phyloP scores from a whole-genome alignment of 257 asterid species.

The Scutellaria barbata region DNA sequence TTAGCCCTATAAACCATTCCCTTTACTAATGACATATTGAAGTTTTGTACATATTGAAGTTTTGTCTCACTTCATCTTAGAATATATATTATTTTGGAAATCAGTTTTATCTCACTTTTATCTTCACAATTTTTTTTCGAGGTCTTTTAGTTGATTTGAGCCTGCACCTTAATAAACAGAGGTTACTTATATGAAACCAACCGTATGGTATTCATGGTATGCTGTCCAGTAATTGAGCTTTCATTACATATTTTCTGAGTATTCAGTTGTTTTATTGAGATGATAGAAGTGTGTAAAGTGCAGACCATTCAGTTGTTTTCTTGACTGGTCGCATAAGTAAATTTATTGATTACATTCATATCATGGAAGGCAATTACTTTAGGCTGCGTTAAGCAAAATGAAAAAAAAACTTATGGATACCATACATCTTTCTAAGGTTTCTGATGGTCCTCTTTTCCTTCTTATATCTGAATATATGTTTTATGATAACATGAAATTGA shows the following conservation, averaged over 20 bases:
- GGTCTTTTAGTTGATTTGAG: not conserved
- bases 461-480: not conserved
- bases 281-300: not conserved
- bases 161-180: not conserved
- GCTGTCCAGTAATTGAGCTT: not conserved
- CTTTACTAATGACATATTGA: not conserved
- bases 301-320: not conserved
- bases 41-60: too few species aligned
- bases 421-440: conserved; percentile 1
- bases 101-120: not conserved
- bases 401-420: not conserved
- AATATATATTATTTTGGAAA: not conserved
- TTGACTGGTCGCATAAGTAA: not conserved
- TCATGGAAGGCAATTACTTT: too few species aligned
- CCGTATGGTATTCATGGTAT: not conserved
- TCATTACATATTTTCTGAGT: not conserved
- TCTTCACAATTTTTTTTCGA: not conserved
- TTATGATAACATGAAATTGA: conserved; percentile 18
- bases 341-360: too few species aligned
- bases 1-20: too few species aligned
- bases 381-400: conserved; percentile 1
- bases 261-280: conserved; percentile 1
- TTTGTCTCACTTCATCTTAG: not conserved
- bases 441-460: conserved; percentile 21
- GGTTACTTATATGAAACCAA: not conserved